Percentiles rank a stretch among this genome's conserved stretches.
Evolutionary conservation across 305 asterid species (phyloP).

Genomic region (Fraxinus ornus): DNA sequence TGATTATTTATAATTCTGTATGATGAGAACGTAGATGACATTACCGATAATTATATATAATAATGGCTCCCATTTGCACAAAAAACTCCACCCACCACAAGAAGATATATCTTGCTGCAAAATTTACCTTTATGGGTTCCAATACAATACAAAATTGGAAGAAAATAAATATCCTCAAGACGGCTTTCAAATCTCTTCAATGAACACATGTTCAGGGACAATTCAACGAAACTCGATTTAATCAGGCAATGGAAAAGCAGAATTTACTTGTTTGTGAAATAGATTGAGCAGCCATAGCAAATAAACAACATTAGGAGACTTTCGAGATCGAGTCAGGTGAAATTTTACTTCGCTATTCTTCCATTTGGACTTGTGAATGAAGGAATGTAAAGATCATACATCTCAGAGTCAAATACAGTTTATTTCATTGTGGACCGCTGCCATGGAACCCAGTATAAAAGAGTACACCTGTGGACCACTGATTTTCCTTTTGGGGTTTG

Average conservation of each 20-base stretch:
- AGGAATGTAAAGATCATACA: not conserved
- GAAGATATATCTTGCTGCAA: not conserved
- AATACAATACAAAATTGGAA: not conserved
- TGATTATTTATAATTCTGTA: not conserved
- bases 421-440: not conserved
- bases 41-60: slow-evolving; percentile 1
- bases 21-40: slow-evolving; percentile 18
- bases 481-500: not conserved
- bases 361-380: not conserved
- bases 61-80: not conserved
- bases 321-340: not conserved
- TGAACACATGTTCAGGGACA: not conserved
- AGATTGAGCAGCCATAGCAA: not conserved
- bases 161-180: not conserved
- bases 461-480: not conserved
- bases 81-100: not conserved
- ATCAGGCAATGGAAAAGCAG: not conserved
- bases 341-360: not conserved
- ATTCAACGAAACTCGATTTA: not conserved
- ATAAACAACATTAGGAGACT: not conserved
- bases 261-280: not conserved
- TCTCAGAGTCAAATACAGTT: not conserved
- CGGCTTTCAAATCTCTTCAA: not conserved
- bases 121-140: not conserved
- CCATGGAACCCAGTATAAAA: not conserved